A percentile compares a stretch with the other conserved stretches of the same genome.
Evolutionary conservation across 2,329 filamentous ascomycete species (phyloP).

Genomic region (Xylariales sp.): DNA sequence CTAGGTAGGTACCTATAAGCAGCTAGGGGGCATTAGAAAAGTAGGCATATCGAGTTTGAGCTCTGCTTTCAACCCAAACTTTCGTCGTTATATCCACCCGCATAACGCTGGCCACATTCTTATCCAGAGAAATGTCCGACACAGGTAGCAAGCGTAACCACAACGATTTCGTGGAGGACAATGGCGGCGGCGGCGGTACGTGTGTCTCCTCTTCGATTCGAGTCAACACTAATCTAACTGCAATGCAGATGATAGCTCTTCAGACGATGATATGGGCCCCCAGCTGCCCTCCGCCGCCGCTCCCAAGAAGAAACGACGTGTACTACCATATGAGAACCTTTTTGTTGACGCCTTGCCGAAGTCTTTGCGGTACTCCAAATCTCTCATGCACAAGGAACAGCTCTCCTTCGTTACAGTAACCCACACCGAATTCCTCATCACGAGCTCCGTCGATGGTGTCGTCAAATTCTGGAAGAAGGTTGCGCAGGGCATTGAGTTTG

Average conservation of each 20-base stretch:
- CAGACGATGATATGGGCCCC: conserved; percentile 88
- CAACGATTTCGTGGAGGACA: conserved; percentile 46
- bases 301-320: conserved; percentile 90
- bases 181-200: conserved; percentile 39
- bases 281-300: conserved; percentile 83
- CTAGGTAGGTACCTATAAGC: neutral
- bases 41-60: neutral
- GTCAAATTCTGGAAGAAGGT: conserved; percentile 99
- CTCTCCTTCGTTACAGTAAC: conserved; percentile 89
- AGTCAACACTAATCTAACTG: conserved; percentile 27
- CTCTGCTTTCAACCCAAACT: neutral
- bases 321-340: conserved; percentile 93
- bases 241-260: conserved; percentile 70
- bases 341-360: conserved; percentile 90
- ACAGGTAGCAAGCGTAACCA: conserved; percentile 49
- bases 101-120: neutral
- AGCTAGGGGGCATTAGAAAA: neutral
- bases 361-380: conserved; percentile 87
- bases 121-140: conserved; percentile 42
- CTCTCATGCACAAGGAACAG: conserved; percentile 98
- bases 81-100: neutral
- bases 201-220: conserved; percentile 7
- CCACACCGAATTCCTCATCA: conserved; percentile 96
- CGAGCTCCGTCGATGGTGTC: conserved; percentile 91
- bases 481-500: conserved; percentile 90